Evolutionary conservation across 73 alveolate species (phyloP).

Genomic region (Paramecium sexaurelia): DNA sequence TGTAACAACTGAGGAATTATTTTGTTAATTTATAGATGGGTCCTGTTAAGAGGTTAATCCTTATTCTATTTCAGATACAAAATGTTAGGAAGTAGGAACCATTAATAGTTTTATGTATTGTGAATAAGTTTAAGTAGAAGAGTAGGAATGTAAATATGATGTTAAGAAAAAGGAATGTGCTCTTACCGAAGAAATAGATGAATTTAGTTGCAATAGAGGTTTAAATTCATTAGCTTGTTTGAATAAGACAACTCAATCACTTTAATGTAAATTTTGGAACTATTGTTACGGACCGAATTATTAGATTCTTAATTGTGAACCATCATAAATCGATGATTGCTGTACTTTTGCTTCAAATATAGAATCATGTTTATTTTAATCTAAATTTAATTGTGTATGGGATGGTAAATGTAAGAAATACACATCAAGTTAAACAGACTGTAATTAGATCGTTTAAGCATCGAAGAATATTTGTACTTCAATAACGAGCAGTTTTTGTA

Average conservation of each 20-base stretch:
- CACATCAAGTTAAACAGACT: not conserved
- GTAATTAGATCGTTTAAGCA: not conserved
- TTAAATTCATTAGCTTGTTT: not conserved
- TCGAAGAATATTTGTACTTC: not conserved
- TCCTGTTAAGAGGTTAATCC: not conserved
- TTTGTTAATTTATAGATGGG: not conserved
- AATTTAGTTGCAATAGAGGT: conserved; percentile 3
- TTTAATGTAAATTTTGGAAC: not conserved
- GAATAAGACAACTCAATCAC: not conserved
- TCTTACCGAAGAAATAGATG: not conserved
- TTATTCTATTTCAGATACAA: not conserved
- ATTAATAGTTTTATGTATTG: not conserved
- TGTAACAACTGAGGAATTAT: not conserved
- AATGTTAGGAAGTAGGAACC: not conserved
- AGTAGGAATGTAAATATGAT: not conserved
- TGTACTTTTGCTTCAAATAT: not conserved
- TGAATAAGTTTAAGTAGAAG: not conserved
- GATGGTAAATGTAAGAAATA: not conserved
- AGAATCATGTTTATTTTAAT: conserved; percentile 1
- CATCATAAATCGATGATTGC: not conserved
- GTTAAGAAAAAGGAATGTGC: not conserved
- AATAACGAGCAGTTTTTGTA: not conserved
- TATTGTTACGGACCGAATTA: conserved; percentile 23
- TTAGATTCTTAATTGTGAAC: not conserved
- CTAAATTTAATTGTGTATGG: not conserved